These are phyloP conservation scores for Linum usitatissimum DNA, from an alignment of 345 rosid species.

Conservation along the genomic window DNA sequence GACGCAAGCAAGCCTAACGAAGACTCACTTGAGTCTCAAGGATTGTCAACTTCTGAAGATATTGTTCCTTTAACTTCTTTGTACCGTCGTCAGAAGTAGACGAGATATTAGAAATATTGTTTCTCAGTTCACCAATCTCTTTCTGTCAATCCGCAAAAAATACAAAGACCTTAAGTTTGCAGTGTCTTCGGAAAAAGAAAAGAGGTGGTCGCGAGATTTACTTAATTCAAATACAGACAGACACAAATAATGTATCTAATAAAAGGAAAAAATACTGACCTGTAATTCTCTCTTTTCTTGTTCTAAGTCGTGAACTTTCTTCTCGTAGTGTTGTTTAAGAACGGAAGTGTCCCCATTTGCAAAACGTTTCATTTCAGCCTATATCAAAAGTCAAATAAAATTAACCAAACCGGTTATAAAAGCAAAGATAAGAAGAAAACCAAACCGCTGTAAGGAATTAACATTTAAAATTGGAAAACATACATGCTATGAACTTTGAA, in stretches of 20 bases:
- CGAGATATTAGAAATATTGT: slow-evolving; percentile 61
- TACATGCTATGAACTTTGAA: no score
- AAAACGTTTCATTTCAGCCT: slow-evolving; percentile 95
- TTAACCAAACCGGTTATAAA: no score
- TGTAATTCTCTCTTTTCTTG: slow-evolving; percentile 70
- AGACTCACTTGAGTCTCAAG: slow-evolving; percentile 78
- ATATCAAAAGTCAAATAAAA: slow-evolving; percentile 13
- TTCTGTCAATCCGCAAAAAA: slow-evolving; percentile 40
- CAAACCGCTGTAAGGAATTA: no score
- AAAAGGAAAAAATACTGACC: slow-evolving; percentile 32
- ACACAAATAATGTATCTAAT: no score
- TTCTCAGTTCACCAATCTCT: slow-evolving; percentile 76
- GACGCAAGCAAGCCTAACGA: slow-evolving; percentile 4
- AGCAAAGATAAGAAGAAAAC: no score
- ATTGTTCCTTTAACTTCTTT: slow-evolving; percentile 67
- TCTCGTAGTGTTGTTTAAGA: slow-evolving; percentile 89
- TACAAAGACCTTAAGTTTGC: not conserved
- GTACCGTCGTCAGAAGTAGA: slow-evolving; percentile 70
- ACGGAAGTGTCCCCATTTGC: slow-evolving; percentile 62
- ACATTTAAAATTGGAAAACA: no score
- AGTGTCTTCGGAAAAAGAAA: not conserved
- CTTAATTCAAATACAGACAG: no score
- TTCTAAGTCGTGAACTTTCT: slow-evolving; percentile 79
- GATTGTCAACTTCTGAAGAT: slow-evolving; percentile 76
- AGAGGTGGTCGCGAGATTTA: not conserved